These are phyloP conservation scores for Beta corolliflora DNA, from an alignment of 179 eudicot genomes.

Conservation along the genomic window DNA sequence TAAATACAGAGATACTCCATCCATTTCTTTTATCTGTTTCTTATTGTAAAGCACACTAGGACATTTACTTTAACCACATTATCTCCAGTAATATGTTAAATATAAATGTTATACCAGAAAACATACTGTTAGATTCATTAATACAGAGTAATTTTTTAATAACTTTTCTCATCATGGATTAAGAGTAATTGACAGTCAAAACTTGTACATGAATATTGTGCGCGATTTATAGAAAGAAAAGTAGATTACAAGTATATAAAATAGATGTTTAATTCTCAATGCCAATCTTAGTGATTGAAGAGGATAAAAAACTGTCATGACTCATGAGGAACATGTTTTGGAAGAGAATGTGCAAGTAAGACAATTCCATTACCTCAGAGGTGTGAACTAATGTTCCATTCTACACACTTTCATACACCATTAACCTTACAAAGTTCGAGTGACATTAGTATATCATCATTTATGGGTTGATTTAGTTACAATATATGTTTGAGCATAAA, in stretches of 20 bases:
- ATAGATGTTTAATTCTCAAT: neutral
- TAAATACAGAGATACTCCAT: too few species aligned
- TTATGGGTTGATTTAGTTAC: neutral
- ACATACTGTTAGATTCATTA: too few species aligned
- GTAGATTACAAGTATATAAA: neutral
- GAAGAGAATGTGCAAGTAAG: neutral
- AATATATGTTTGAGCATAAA: neutral
- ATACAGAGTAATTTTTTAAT: too few species aligned
- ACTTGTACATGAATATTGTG: too few species aligned
- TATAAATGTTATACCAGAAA: too few species aligned
- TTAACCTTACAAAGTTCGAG: neutral
- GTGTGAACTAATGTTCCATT: neutral
- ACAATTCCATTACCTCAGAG: neutral
- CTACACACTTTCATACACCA: neutral
- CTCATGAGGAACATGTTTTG: neutral
- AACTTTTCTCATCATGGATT: too few species aligned
- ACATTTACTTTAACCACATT: too few species aligned
- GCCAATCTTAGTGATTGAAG: neutral
- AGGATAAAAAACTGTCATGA: neutral
- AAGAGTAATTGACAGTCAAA: too few species aligned
- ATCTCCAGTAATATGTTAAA: too few species aligned
- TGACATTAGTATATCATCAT: neutral
- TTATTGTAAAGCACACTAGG: too few species aligned
- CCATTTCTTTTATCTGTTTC: too few species aligned
- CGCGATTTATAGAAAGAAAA: too few species aligned